Conservation (phyloP, 345 rosid species). For the Arabidopsis suecica region DNA sequence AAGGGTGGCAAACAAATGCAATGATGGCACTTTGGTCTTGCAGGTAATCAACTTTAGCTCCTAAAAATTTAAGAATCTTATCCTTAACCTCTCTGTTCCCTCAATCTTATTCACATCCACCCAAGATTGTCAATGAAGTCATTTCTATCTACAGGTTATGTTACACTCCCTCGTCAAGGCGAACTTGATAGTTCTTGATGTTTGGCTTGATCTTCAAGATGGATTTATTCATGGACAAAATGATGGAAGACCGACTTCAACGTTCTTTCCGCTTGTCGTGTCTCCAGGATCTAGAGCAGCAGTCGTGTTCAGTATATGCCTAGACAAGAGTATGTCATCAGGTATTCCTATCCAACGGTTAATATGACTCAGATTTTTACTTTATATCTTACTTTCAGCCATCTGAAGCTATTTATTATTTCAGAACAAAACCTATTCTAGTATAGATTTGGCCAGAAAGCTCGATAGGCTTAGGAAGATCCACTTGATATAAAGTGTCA, state of each 20-base stretch:
- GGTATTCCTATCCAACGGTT: slow-evolving; percentile 49
- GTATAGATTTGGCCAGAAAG: slow-evolving; percentile 15
- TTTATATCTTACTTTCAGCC: slow-evolving; percentile 6
- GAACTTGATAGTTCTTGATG: slow-evolving; percentile 74
- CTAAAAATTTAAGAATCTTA: not conserved
- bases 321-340: slow-evolving; percentile 55
- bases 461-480: slow-evolving; percentile 14
- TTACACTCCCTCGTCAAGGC: slow-evolving; percentile 93
- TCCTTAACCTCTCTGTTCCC: slow-evolving; percentile 20
- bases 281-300: slow-evolving; percentile 85
- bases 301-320: slow-evolving; percentile 72
- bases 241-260: slow-evolving; percentile 81
- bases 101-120: slow-evolving; percentile 17
- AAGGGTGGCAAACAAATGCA: slow-evolving; percentile 79
- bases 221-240: slow-evolving; percentile 78
- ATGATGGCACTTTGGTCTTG: slow-evolving; percentile 76
- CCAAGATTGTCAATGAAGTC: slow-evolving; percentile 17
- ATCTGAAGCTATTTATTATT: slow-evolving; percentile 27
- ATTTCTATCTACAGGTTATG: slow-evolving; percentile 63
- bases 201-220: slow-evolving; percentile 95
- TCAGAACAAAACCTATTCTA: slow-evolving; percentile 7
- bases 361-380: slow-evolving; percentile 10
- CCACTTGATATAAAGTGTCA: slow-evolving; percentile 5
- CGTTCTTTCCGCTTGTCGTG: slow-evolving; percentile 80
- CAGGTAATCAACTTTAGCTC: slow-evolving; percentile 63